Evolutionary conservation across 129 eudicot species (phyloP).

Genomic region (Pulicaria dysenterica): DNA sequence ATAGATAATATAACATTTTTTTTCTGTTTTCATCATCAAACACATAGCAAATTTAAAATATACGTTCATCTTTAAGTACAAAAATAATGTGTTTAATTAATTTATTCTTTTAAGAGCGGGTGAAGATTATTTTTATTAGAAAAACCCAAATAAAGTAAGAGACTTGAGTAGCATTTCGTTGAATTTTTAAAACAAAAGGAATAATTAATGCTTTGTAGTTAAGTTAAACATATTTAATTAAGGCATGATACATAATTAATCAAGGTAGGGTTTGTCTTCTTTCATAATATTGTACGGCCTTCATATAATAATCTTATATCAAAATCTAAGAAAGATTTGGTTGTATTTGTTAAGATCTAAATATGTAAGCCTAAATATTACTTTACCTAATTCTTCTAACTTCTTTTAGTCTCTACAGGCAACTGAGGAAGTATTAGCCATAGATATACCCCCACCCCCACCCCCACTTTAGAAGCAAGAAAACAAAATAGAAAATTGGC

Average conservation of each 20-base stretch:
- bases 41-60: background rate
- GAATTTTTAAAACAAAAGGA: constrained; percentile 1
- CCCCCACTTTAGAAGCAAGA: too few relatives aligned
- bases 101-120: constrained; percentile 7
- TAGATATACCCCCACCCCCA: too few relatives aligned
- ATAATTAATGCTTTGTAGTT: constrained; percentile 28
- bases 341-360: constrained; percentile 10
- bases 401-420: background rate
- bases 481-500: too few relatives aligned
- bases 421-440: too few relatives aligned
- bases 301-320: constrained; percentile 21
- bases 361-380: constrained; percentile 3
- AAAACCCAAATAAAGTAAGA: constrained; percentile 17
- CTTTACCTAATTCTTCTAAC: constrained; percentile 26
- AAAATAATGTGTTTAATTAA: background rate
- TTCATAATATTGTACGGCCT: constrained; percentile 17
- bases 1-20: background rate
- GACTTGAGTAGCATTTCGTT: constrained; percentile 26
- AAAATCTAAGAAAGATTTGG: constrained; percentile 34
- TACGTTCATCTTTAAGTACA: constrained; percentile 2
- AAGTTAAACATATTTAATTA: constrained; percentile 28
- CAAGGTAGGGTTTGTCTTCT: constrained; percentile 32
- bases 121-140: constrained; percentile 10
- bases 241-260: constrained; percentile 25
- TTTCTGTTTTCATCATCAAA: constrained; percentile 4